Conservation (phyloP, 306 rosid genomes). For the Cicer arietinum region DNA sequence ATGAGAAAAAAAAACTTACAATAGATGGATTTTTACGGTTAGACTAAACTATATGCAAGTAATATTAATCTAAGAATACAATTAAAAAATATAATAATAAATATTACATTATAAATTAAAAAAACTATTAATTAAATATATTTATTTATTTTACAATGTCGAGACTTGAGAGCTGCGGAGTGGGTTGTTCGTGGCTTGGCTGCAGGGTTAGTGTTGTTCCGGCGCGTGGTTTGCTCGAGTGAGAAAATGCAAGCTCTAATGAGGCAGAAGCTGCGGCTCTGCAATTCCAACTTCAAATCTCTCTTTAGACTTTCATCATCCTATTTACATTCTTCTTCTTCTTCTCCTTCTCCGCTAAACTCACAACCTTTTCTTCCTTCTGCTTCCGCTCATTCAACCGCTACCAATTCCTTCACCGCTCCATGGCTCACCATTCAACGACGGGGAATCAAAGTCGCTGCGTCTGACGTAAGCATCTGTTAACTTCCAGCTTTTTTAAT, state of each 20-base stretch:
- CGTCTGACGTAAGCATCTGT: conserved; percentile 66
- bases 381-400: conserved; percentile 37
- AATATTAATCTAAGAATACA: too few relatives aligned
- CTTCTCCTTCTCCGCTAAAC: conserved; percentile 28
- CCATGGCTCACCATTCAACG: conserved; percentile 70
- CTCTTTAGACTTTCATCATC: conserved; percentile 31
- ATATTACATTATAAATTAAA: too few relatives aligned
- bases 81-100: too few relatives aligned
- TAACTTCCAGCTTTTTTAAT: neutral
- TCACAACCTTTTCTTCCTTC: conserved; percentile 39
- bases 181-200: too few relatives aligned
- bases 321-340: conserved; percentile 29
- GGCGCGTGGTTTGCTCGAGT: neutral
- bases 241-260: conserved; percentile 38
- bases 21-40: too few relatives aligned
- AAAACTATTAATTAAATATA: too few relatives aligned
- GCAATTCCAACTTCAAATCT: conserved; percentile 4
- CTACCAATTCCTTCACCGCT: conserved; percentile 41
- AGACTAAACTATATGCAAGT: too few relatives aligned
- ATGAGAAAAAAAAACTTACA: too few relatives aligned
- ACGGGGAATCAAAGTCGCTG: conserved; percentile 69
- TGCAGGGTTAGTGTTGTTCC: neutral
- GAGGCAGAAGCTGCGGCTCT: conserved; percentile 27
- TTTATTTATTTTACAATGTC: too few relatives aligned
- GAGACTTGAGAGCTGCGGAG: too few relatives aligned